These are phyloP conservation scores for Cicer cuneatum DNA, from an alignment of 306 rosid genomes.

Conservation along the genomic window DNA sequence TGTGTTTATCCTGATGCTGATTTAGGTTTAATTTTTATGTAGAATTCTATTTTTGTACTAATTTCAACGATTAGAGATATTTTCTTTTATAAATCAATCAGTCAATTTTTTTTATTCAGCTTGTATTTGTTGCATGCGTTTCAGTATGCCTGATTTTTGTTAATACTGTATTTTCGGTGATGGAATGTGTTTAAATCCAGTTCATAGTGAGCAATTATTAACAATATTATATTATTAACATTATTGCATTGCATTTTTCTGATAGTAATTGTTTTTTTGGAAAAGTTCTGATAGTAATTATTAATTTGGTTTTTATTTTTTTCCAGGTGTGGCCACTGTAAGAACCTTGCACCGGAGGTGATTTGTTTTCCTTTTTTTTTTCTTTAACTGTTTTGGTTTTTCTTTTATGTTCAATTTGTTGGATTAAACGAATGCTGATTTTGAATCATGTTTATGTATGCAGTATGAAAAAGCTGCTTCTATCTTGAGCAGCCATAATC, in stretches of 20 bases:
- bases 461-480: slow-evolving; percentile 92
- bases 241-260: slow-evolving; percentile 18
- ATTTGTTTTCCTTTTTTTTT: slow-evolving; percentile 21
- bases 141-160: not conserved
- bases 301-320: not conserved
- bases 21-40: not conserved
- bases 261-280: not conserved
- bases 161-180: not conserved
- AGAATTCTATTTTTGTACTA: not conserved
- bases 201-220: slow-evolving; percentile 11
- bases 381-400: not conserved
- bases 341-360: slow-evolving; percentile 97
- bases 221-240: not conserved
- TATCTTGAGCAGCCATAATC: slow-evolving; percentile 70
- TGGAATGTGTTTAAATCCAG: not conserved
- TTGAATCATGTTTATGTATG: slow-evolving; percentile 33
- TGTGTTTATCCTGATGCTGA: not conserved
- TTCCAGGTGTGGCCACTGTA: slow-evolving; percentile 97
- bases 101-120: not conserved
- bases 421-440: slow-evolving; percentile 26
- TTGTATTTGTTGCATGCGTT: slow-evolving; percentile 10
- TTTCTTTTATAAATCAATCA: not conserved
- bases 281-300: not conserved
- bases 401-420: not conserved
- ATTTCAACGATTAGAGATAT: not conserved